phyloP scores from a whole-genome alignment of 768 basidiomycete species.

The Cystoderma amianthinum region DNA sequence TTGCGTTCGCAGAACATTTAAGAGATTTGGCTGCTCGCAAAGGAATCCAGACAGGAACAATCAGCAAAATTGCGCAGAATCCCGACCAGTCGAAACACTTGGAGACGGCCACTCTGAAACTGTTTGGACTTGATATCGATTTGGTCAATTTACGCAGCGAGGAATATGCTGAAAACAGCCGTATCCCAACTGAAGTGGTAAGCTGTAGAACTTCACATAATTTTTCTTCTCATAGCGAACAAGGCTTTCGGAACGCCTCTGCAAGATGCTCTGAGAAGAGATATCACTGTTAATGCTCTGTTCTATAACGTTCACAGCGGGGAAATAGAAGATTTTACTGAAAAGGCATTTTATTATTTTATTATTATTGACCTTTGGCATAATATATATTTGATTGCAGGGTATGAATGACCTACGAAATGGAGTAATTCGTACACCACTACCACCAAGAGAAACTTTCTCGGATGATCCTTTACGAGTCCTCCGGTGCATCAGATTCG shows the following conservation, averaged over 20 bases:
- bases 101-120: conserved; percentile 83
- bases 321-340: conserved; percentile 81
- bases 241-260: conserved; percentile 89
- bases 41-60: conserved; percentile 44
- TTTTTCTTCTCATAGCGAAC: neutral
- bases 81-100: conserved; percentile 98
- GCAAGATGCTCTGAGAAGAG: conserved; percentile 86
- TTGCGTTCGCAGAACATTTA: conserved; percentile 79
- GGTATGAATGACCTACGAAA: conserved; percentile 79
- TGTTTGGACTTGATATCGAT: conserved; percentile 82
- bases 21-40: conserved; percentile 50
- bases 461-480: conserved; percentile 91
- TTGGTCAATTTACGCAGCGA: conserved; percentile 93
- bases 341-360: conserved; percentile 40
- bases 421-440: conserved; percentile 82
- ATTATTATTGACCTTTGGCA: conserved; percentile 6
- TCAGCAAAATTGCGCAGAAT: conserved; percentile 86
- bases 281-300: conserved; percentile 91
- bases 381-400: conserved; percentile 23
- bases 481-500: conserved; percentile 86
- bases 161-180: conserved; percentile 79
- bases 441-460: conserved; percentile 85
- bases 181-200: conserved; percentile 87
- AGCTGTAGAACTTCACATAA: conserved; percentile 17
- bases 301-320: conserved; percentile 94